Base-by-base conservation (phyloP, 495 filamentous ascomycete genomes). In the Peziza echinospora region DNA sequence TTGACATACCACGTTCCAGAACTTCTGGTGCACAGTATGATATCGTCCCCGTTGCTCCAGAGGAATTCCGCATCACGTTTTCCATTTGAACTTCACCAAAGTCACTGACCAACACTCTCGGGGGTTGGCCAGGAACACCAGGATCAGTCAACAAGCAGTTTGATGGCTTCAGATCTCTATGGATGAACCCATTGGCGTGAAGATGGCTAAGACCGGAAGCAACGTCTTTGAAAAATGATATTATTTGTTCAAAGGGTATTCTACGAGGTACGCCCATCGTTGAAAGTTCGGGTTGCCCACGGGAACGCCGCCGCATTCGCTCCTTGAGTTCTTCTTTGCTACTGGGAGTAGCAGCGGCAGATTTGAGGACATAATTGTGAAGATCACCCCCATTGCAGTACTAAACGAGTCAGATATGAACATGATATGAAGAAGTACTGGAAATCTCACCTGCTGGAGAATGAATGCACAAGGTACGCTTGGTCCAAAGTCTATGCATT, bases 11-110 rank as follows among this genome's bases (percentile, higher is more conserved):
- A 48, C 68, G 76, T 37, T 70, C 74, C 25, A 97, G 64, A 16
- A 97, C 89, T 57, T 97, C 89, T 2, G 89, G 89, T 0, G 89
- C 91, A 62, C 91, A 96, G 61, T 93, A 97, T 0, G 87, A 94
- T 26, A 97, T 86, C 3, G 89, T 97, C 0, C 89, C 89, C 0
- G 89, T 97, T 0, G 86, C 80, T 8, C 89, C 89, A 2, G 85
- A 93, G 11, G 85, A 93, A 41, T 78, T 79, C 16, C 89, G 77
- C 28, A 73, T 74, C 16, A 72, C 71, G 61, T 84, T 76, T 48
- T 84, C 81, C 3, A 73, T 66, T 58, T 97, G 89, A 0, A 93
- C 84, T 57, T 97, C 89, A 11, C 89, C 89, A 61, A 97, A 97
- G 60, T 97, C 89, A 59, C 86, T 94, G 24, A 97, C 89, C 26